Percentiles rank a stretch among this genome's conserved stretches.
These are phyloP conservation scores for Ustilago vetiveriae DNA, from an alignment of 1,284 basidiomycete genomes.

Conservation along the genomic window DNA sequence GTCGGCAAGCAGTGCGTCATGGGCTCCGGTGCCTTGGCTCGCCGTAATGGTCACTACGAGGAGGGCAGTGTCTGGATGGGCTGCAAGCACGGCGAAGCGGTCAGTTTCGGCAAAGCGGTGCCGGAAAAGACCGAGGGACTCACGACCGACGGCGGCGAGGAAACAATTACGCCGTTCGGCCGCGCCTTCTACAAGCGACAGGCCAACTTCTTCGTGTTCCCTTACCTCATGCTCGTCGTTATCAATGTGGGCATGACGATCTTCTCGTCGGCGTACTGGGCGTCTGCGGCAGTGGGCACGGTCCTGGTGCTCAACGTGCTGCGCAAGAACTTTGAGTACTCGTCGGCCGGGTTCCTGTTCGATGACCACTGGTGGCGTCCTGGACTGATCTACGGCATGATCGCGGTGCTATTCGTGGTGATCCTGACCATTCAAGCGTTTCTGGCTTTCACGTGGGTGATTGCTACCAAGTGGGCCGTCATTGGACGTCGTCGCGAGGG, in stretches of 20 bases:
- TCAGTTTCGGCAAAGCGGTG: constrained; percentile 64
- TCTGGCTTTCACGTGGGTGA: constrained; percentile 61
- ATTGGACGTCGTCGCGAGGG: constrained; percentile 66
- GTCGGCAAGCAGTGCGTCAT: constrained; percentile 66
- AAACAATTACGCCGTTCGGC: constrained; percentile 66
- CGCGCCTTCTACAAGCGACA: constrained; percentile 66
- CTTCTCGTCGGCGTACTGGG: constrained; percentile 65
- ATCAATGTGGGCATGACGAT: constrained; percentile 64
- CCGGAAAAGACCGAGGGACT: constrained; percentile 52
- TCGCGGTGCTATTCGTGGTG: constrained; percentile 61
- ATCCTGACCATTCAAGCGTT: constrained; percentile 58
- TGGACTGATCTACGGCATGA: constrained; percentile 61
- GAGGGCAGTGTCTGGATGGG: constrained; percentile 67
- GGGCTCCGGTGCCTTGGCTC: constrained; percentile 65
- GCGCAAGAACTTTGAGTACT: constrained; percentile 49
- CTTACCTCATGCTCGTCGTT: constrained; percentile 64
- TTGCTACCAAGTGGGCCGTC: constrained; percentile 64
- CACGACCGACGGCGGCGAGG: constrained; percentile 42
- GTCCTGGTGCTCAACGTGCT: constrained; percentile 62
- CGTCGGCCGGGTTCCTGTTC: constrained; percentile 50
- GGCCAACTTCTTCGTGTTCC: constrained; percentile 67
- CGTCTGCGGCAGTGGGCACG: constrained; percentile 62
- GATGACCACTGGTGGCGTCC: constrained; percentile 66
- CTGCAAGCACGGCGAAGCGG: constrained; percentile 66
- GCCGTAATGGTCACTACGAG: constrained; percentile 66